phyloP scores from a whole-genome alignment of 352 stramenopile species.

The Pelagophyceae sp. region DNA sequence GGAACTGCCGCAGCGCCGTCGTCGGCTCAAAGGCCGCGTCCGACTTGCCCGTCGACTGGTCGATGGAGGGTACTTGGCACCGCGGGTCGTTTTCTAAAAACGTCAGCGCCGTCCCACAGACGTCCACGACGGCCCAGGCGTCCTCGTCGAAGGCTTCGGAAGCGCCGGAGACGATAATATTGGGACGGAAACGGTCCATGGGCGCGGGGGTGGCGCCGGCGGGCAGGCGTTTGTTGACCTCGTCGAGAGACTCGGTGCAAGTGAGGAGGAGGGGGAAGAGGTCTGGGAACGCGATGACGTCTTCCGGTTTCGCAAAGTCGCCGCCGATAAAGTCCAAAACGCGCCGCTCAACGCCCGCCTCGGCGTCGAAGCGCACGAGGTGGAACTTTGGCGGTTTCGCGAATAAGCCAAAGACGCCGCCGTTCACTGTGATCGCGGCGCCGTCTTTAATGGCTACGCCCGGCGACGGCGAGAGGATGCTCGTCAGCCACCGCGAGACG shows the following conservation, averaged over 20 bases:
- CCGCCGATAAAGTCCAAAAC: background rate
- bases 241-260: conserved; percentile 49
- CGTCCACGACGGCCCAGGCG: conserved; percentile 52
- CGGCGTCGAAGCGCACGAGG: conserved; percentile 51
- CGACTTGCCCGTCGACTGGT: conserved; percentile 52
- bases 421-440: conserved; percentile 39
- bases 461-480: conserved; percentile 34
- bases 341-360: conserved; percentile 50
- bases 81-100: conserved; percentile 47
- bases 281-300: conserved; percentile 49
- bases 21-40: conserved; percentile 27
- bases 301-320: background rate
- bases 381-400: conserved; percentile 52
- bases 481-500: conserved; percentile 28
- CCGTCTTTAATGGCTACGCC: background rate
- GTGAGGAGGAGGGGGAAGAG: conserved; percentile 62
- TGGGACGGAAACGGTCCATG: conserved; percentile 69
- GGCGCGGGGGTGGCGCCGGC: conserved; percentile 37
- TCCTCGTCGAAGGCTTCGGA: conserved; percentile 56
- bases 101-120: conserved; percentile 51
- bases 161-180: conserved; percentile 53
- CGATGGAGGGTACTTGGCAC: conserved; percentile 62
- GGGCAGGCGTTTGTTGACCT: conserved; percentile 51
- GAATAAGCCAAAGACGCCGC: conserved; percentile 44
- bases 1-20: background rate